Evolutionary conservation across 371 early-diverging fungal species (phyloP).

Genomic region (Lichtheimia hyalospora): DNA sequence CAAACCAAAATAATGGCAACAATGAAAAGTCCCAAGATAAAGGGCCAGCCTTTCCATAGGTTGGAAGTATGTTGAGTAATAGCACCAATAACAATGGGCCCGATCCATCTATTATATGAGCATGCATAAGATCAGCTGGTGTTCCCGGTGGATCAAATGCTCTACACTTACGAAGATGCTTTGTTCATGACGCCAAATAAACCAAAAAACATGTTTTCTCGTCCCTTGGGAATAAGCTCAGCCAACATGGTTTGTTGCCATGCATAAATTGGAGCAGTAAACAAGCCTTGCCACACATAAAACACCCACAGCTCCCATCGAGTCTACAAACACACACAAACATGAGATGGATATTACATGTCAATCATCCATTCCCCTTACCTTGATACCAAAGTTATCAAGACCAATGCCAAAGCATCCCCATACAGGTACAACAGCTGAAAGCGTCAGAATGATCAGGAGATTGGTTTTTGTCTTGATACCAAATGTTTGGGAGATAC

Average conservation of each 20-base stretch:
- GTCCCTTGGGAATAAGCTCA: slow-evolving; percentile 56
- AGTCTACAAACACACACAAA: slow-evolving; percentile 15
- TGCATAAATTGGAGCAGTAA: slow-evolving; percentile 60
- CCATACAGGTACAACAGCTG: slow-evolving; percentile 41
- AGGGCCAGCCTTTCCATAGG: slow-evolving; percentile 56
- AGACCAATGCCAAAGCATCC: slow-evolving; percentile 51
- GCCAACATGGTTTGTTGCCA: slow-evolving; percentile 61
- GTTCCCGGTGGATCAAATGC: no score
- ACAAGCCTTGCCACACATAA: slow-evolving; percentile 53
- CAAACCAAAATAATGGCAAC: slow-evolving; percentile 39
- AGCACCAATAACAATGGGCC: slow-evolving; percentile 59
- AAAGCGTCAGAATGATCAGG: slow-evolving; percentile 31
- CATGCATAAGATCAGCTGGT: no score
- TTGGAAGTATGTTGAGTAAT: slow-evolving; percentile 51
- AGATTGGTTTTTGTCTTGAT: slow-evolving; percentile 43
- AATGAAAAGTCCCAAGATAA: slow-evolving; percentile 50
- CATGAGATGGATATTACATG: neutral
- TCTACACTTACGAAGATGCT: slow-evolving; percentile 40
- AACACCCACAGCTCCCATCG: slow-evolving; percentile 58
- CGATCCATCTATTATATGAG: slow-evolving; percentile 42
- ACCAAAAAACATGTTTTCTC: slow-evolving; percentile 61
- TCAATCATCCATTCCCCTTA: neutral
- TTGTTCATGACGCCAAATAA: slow-evolving; percentile 63
- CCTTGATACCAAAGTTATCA: slow-evolving; percentile 41
- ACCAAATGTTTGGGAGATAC: slow-evolving; percentile 32